Conservation (phyloP, 352 stramenopile species). For the Phytophthora syringae region DNA sequence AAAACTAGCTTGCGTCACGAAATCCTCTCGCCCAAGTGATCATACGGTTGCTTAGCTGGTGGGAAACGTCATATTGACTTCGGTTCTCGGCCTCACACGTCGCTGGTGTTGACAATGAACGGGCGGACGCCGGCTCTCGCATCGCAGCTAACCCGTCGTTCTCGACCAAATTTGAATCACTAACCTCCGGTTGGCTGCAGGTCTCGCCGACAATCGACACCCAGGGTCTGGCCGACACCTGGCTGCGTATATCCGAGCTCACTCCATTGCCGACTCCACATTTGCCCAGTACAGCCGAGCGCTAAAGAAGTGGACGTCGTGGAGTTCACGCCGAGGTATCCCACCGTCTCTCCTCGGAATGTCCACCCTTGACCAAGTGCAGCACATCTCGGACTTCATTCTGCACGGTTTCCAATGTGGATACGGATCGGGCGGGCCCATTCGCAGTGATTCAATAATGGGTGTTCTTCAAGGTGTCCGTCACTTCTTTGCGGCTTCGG, state of each 20-base stretch:
- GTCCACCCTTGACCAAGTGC: not conserved
- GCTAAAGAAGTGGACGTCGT: not conserved
- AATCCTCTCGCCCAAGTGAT: no score
- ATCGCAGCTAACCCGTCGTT: not conserved
- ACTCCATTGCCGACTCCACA: not conserved
- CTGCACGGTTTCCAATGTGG: slow-evolving; percentile 18
- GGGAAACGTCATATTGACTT: not conserved
- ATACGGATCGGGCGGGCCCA: not conserved
- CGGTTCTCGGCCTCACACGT: slow-evolving; percentile 19
- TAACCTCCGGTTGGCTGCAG: slow-evolving; percentile 6
- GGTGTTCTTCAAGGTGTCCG: slow-evolving; percentile 7
- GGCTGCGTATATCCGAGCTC: not conserved
- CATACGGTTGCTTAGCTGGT: not conserved
- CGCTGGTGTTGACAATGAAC: slow-evolving; percentile 4
- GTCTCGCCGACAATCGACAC: not conserved
- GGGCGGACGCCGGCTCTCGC: no score
- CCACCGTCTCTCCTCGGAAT: not conserved
- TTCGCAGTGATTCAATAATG: slow-evolving; percentile 4
- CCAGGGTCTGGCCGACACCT: not conserved
- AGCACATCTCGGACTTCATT: slow-evolving; percentile 17
- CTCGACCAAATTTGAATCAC: not conserved
- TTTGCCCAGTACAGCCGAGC: not conserved
- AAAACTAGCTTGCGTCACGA: slow-evolving; percentile 5
- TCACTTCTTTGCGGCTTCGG: slow-evolving; percentile 4
- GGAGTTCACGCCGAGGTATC: slow-evolving; percentile 2